Percentiles rank a stretch among this genome's conserved stretches.
phyloP scores from a whole-genome alignment of 2,329 filamentous ascomycete genomes.

The Gnomoniopsis sp. region DNA sequence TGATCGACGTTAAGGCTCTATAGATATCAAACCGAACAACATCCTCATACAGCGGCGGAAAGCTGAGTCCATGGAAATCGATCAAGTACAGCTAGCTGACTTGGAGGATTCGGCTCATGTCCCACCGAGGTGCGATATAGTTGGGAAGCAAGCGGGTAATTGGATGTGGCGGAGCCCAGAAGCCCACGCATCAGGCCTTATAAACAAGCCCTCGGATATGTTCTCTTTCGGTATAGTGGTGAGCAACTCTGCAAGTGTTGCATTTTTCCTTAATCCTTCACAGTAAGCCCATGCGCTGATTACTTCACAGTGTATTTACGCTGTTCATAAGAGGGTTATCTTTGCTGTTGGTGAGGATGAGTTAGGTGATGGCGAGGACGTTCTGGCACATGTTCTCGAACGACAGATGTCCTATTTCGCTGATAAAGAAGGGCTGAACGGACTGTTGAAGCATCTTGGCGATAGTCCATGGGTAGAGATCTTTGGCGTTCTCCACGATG shows the following conservation, averaged over 20 bases:
- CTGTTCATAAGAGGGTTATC: constrained; percentile 1
- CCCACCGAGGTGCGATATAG: not conserved
- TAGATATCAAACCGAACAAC: constrained; percentile 1
- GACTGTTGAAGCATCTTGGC: constrained; percentile 1
- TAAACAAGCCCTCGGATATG: constrained; percentile 7
- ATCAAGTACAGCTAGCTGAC: constrained; percentile 1
- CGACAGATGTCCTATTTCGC: constrained; percentile 5
- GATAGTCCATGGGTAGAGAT: constrained; percentile 4
- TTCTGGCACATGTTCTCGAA: constrained; percentile 1
- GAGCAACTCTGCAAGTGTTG: not conserved
- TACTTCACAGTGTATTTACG: constrained; percentile 2
- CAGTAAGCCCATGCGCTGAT: not conserved
- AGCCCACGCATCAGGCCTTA: not conserved
- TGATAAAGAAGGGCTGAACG: constrained; percentile 5
- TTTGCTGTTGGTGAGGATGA: constrained; percentile 7
- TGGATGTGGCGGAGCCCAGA: constrained; percentile 2
- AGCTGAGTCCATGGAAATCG: not conserved
- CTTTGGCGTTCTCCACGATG: constrained; percentile 2
- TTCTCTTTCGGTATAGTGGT: constrained; percentile 6
- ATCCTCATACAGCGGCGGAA: constrained; percentile 3
- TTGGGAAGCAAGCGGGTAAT: not conserved
- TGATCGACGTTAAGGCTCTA: not conserved
- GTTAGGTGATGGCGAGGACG: constrained; percentile 4
- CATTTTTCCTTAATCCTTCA: not conserved
- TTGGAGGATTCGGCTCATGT: constrained; percentile 1